Percentiles rank a stretch among this genome's conserved stretches.
These are phyloP conservation scores for Suillus sp. DNA, from an alignment of 768 basidiomycete species.

Conservation along the genomic window DNA sequence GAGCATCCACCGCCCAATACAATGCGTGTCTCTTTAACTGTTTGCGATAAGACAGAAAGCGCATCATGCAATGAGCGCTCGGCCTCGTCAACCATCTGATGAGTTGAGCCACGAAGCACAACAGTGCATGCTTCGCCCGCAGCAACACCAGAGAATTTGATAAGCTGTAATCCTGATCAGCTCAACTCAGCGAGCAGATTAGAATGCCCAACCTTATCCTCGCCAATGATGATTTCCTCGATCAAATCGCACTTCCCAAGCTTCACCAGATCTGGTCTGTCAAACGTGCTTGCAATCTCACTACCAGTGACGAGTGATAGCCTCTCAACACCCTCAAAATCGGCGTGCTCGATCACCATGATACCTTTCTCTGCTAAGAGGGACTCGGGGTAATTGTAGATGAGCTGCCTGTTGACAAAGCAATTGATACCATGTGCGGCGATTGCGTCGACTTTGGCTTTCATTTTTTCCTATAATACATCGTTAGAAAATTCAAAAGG, in stretches of 20 bases:
- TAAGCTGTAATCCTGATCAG: slow-evolving; percentile 58
- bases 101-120: slow-evolving; percentile 94
- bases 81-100: slow-evolving; percentile 99
- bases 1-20: slow-evolving; percentile 96
- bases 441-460: slow-evolving; percentile 93
- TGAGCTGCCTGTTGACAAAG: slow-evolving; percentile 97
- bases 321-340: slow-evolving; percentile 98
- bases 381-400: slow-evolving; percentile 99
- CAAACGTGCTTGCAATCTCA: slow-evolving; percentile 96
- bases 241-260: slow-evolving; percentile 93
- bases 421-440: slow-evolving; percentile 93
- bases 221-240: slow-evolving; percentile 99
- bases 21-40: slow-evolving; percentile 93
- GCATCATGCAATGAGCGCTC: slow-evolving; percentile 98
- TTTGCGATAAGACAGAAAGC: slow-evolving; percentile 95
- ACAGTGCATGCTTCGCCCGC: slow-evolving; percentile 99
- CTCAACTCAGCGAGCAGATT: background rate
- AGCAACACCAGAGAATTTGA: slow-evolving; percentile 99
- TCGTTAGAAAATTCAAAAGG: background rate
- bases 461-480: slow-evolving; percentile 90
- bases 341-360: slow-evolving; percentile 96
- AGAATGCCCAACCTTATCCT: slow-evolving; percentile 80
- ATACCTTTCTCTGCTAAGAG: slow-evolving; percentile 94
- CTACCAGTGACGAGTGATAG: slow-evolving; percentile 95
- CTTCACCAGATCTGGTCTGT: slow-evolving; percentile 88